These are phyloP conservation scores for Pseudocercospora musae DNA, from an alignment of 2,329 filamentous ascomycete genomes.

Conservation along the genomic window DNA sequence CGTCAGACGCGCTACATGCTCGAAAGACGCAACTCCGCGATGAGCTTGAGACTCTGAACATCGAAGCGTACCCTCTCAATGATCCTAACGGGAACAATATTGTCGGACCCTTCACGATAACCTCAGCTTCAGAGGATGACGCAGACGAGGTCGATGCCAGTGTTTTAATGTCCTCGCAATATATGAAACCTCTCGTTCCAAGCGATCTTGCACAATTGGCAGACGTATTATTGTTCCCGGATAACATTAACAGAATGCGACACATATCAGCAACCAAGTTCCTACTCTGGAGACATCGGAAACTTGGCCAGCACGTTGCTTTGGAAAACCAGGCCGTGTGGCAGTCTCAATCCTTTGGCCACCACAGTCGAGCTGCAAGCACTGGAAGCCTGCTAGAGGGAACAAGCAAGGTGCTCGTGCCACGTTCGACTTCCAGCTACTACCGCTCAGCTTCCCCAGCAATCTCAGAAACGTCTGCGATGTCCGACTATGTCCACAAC, in stretches of 20 bases:
- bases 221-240: slow-evolving; percentile 70
- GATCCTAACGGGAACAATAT: neutral
- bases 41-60: slow-evolving; percentile 12
- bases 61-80: slow-evolving; percentile 15
- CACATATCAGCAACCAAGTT: slow-evolving; percentile 81
- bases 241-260: slow-evolving; percentile 76
- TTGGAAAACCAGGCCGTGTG: slow-evolving; percentile 27
- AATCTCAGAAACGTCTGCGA: slow-evolving; percentile 19
- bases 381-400: slow-evolving; percentile 29
- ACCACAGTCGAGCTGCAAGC: slow-evolving; percentile 25
- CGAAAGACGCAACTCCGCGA: slow-evolving; percentile 19
- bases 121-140: slow-evolving; percentile 68
- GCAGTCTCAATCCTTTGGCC: slow-evolving; percentile 23
- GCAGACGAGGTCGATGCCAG: slow-evolving; percentile 87
- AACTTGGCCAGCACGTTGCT: slow-evolving; percentile 30
- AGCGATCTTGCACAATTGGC: slow-evolving; percentile 73
- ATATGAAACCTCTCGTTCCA: slow-evolving; percentile 71
- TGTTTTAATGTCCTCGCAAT: slow-evolving; percentile 87
- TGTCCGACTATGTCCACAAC: slow-evolving; percentile 11
- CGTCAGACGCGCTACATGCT: slow-evolving; percentile 14
- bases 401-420: slow-evolving; percentile 33
- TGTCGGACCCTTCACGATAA: slow-evolving; percentile 65
- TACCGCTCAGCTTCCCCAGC: slow-evolving; percentile 35
- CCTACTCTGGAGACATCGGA: slow-evolving; percentile 60
- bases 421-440: slow-evolving; percentile 32